phyloP scores from a whole-genome alignment of 352 stramenopile genomes.

The Pythium plurisporium region DNA sequence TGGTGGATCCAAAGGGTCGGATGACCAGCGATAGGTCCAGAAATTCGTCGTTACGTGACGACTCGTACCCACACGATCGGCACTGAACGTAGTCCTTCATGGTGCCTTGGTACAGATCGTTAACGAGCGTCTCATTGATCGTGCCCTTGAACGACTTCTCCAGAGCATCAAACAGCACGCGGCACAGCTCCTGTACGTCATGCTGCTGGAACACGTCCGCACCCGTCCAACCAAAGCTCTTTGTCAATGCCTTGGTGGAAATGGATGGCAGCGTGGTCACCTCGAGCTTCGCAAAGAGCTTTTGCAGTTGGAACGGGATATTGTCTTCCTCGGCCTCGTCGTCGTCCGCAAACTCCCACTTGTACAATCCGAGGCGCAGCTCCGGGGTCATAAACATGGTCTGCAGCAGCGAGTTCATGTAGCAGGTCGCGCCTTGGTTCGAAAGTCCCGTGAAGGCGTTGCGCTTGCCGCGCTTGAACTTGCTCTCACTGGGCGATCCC shows the following conservation, averaged over 20 bases:
- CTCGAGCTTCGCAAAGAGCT: constrained; percentile 89
- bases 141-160: constrained; percentile 87
- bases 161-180: constrained; percentile 89
- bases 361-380: constrained; percentile 80
- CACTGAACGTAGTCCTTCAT: constrained; percentile 91
- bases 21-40: constrained; percentile 89
- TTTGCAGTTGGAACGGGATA: constrained; percentile 88
- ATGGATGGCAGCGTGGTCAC: constrained; percentile 65
- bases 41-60: constrained; percentile 83
- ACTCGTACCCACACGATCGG: constrained; percentile 79
- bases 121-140: constrained; percentile 83
- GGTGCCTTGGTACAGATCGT: constrained; percentile 78
- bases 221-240: constrained; percentile 91
- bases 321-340: constrained; percentile 67
- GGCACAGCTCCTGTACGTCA: constrained; percentile 89
- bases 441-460: constrained; percentile 76
- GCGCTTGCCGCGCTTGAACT: constrained; percentile 4
- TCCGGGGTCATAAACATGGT: constrained; percentile 90
- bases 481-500: constrained; percentile 5
- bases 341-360: constrained; percentile 51
- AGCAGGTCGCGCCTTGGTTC: constrained; percentile 92
- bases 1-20: constrained; percentile 76
- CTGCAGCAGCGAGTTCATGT: constrained; percentile 93
- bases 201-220: constrained; percentile 89
- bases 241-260: constrained; percentile 82